Percentiles rank a stretch among this genome's conserved stretches.
These are phyloP conservation scores for Eucalyptus regnans DNA, from an alignment of 345 rosid genomes.

Conservation along the genomic window DNA sequence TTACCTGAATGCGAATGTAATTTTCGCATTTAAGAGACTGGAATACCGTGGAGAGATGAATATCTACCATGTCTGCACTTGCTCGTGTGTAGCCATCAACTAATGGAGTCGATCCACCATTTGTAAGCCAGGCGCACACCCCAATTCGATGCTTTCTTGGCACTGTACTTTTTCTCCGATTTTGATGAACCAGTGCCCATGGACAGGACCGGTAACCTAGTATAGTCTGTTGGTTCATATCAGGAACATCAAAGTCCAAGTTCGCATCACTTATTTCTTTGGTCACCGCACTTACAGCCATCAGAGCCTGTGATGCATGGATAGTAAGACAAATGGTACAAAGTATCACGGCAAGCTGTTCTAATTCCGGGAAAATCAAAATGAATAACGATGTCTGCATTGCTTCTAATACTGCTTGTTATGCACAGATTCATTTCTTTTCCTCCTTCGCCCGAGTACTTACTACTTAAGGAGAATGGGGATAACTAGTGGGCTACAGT, in stretches of 20 bases:
- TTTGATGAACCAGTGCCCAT: slow-evolving; percentile 19
- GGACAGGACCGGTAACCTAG: slow-evolving; percentile 15
- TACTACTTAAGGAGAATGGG: neutral
- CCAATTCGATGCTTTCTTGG: slow-evolving; percentile 17
- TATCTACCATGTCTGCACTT: slow-evolving; percentile 23
- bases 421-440: neutral
- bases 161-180: slow-evolving; percentile 1
- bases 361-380: neutral
- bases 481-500: neutral
- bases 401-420: neutral
- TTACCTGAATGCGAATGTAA: slow-evolving; percentile 35
- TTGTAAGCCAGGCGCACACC: slow-evolving; percentile 24
- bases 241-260: neutral
- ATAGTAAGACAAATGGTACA: neutral
- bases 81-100: slow-evolving; percentile 16
- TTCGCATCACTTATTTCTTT: slow-evolving; percentile 5
- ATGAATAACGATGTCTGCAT: neutral
- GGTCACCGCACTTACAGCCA: slow-evolving; percentile 25
- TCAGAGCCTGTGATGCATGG: slow-evolving; percentile 5
- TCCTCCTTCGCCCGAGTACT: neutral
- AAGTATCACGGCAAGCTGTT: neutral
- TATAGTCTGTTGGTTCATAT: slow-evolving; percentile 14
- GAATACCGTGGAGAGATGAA: slow-evolving; percentile 17
- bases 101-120: slow-evolving; percentile 10
- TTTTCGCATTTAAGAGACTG: slow-evolving; percentile 17